Evolutionary conservation across 208 protist genomes (phyloP).

Genomic region (Tritrichomonas foetus): DNA sequence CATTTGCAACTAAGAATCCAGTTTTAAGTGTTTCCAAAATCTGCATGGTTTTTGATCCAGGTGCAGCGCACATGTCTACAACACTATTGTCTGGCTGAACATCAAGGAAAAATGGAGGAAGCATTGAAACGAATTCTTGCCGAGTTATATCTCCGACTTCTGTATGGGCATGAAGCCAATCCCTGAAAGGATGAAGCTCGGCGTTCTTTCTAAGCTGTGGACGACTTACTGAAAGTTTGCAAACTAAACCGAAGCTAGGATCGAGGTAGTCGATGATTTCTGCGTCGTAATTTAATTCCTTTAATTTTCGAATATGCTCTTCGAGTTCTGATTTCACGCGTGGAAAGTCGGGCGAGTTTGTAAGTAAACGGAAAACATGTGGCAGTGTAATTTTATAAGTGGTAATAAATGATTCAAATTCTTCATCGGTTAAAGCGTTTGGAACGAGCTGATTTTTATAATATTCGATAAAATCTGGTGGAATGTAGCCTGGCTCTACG

Average conservation of each 20-base stretch:
- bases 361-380: neutral
- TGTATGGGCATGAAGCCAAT: neutral
- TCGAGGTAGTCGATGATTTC: neutral
- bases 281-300: neutral
- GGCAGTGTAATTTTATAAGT: neutral
- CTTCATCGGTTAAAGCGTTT: neutral
- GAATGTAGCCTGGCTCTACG: neutral
- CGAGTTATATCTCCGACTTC: slow-evolving; percentile 34
- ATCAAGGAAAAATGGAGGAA: slow-evolving; percentile 55
- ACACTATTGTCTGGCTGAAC: slow-evolving; percentile 46
- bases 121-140: slow-evolving; percentile 59
- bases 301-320: neutral
- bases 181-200: neutral
- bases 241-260: neutral
- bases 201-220: neutral
- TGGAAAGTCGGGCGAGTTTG: neutral
- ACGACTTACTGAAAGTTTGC: neutral
- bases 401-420: neutral
- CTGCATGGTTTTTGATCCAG: slow-evolving; percentile 60
- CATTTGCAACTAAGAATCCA: slow-evolving; percentile 50
- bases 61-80: slow-evolving; percentile 63
- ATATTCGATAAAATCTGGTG: neutral
- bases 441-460: slow-evolving; percentile 30
- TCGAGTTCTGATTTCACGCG: neutral
- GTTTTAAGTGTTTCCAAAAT: slow-evolving; percentile 48